phyloP scores from a whole-genome alignment of 768 basidiomycete species.

The Boletus barrowsii region DNA sequence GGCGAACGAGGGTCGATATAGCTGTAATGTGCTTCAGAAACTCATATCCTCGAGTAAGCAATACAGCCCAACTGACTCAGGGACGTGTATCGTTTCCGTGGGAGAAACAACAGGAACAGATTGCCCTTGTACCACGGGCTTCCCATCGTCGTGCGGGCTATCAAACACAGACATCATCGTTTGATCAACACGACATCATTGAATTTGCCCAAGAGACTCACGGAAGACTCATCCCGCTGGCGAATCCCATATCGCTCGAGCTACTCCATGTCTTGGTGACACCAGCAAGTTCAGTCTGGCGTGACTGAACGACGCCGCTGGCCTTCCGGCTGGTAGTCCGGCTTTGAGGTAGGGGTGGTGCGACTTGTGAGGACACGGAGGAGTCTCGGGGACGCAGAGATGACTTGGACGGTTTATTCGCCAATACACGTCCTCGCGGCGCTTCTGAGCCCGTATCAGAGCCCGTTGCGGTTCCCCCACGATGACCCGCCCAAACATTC shows the following conservation, averaged over 20 bases:
- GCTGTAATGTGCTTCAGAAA: slow-evolving; percentile 7
- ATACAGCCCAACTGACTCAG: slow-evolving; percentile 21
- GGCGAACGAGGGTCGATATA: slow-evolving; percentile 31
- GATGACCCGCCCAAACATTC: slow-evolving; percentile 32
- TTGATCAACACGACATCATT: background rate
- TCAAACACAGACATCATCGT: background rate
- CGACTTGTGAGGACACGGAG: slow-evolving; percentile 26
- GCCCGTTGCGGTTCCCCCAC: background rate
- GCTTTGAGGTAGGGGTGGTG: slow-evolving; percentile 16
- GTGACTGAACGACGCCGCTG: slow-evolving; percentile 21
- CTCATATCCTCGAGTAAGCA: background rate
- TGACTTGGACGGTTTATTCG: slow-evolving; percentile 23
- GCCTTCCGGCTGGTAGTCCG: slow-evolving; percentile 25
- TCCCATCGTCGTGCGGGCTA: slow-evolving; percentile 26
- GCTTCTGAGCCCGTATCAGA: slow-evolving; percentile 23
- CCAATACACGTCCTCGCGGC: slow-evolving; percentile 15
- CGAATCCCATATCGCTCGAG: slow-evolving; percentile 23
- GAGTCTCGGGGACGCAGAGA: slow-evolving; percentile 24
- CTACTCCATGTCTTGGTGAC: slow-evolving; percentile 33
- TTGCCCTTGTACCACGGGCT: slow-evolving; percentile 12
- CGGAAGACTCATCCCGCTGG: slow-evolving; percentile 14
- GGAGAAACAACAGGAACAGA: slow-evolving; percentile 18
- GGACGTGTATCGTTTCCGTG: slow-evolving; percentile 28
- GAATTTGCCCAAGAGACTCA: slow-evolving; percentile 10
- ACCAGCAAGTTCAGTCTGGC: slow-evolving; percentile 30